Conservation (phyloP, 352 stramenopile genomes). For the Phytophthora chlamydospora region DNA sequence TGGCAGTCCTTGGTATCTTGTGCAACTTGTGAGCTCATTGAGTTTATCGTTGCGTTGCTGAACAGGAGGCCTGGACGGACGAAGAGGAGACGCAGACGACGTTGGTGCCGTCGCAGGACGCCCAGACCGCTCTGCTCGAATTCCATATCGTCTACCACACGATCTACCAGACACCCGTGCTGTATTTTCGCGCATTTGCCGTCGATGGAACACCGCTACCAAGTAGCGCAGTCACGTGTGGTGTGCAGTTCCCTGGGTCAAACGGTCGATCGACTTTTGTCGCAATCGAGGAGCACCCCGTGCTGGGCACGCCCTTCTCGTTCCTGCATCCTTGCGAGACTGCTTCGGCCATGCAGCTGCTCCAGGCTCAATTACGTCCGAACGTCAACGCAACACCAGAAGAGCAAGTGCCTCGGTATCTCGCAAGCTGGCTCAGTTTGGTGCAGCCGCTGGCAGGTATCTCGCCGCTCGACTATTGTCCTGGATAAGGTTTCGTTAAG, state of each 20-base stretch:
- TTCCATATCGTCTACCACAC: slow-evolving; percentile 86
- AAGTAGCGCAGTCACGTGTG: slow-evolving; percentile 21
- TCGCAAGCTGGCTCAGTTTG: slow-evolving; percentile 79
- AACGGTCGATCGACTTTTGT: slow-evolving; percentile 44
- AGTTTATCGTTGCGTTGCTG: not conserved
- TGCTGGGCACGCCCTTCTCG: slow-evolving; percentile 70
- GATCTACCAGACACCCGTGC: slow-evolving; percentile 75
- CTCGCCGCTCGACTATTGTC: slow-evolving; percentile 48
- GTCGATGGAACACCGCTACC: slow-evolving; percentile 50
- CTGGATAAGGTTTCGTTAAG: slow-evolving; percentile 15
- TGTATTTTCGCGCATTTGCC: slow-evolving; percentile 63
- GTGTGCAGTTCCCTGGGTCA: slow-evolving; percentile 45
- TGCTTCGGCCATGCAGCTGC: slow-evolving; percentile 62
- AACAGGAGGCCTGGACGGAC: slow-evolving; percentile 8
- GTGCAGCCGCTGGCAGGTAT: slow-evolving; percentile 71
- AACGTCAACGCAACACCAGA: not conserved
- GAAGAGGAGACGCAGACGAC: slow-evolving; percentile 8
- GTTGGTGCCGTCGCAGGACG: not conserved
- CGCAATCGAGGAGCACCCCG: slow-evolving; percentile 71
- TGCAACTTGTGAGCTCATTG: not conserved
- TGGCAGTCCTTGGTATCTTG: not conserved
- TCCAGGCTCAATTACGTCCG: slow-evolving; percentile 38
- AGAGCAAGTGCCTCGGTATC: slow-evolving; percentile 37
- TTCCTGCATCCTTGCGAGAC: slow-evolving; percentile 86
- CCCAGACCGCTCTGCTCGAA: slow-evolving; percentile 55